phyloP scores from a whole-genome alignment of 441 rosid species.

The Codiaeum variegatum region DNA sequence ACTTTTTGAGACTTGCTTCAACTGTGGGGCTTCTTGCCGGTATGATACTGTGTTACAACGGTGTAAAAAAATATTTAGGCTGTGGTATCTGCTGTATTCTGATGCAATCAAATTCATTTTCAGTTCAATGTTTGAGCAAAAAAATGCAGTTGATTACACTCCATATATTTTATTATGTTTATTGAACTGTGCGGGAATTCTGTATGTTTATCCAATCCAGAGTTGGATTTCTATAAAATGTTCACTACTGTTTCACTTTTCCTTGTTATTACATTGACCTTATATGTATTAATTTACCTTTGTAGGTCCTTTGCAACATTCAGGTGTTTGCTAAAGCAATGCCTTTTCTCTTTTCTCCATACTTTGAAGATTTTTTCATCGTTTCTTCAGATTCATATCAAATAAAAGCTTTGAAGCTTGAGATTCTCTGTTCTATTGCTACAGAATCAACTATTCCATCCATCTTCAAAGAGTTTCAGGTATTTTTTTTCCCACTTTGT shows the following conservation, averaged over 20 bases:
- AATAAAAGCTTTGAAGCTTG: constrained; percentile 84
- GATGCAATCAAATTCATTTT: too few species aligned
- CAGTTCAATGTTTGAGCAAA: too few species aligned
- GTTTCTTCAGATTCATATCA: constrained; percentile 73
- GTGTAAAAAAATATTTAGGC: neutral
- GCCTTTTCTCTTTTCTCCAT: constrained; percentile 74
- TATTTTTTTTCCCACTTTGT: constrained; percentile 21
- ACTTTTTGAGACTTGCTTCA: neutral
- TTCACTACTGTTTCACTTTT: neutral
- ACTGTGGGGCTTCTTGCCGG: neutral
- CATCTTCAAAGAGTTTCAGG: constrained; percentile 89
- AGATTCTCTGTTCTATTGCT: constrained; percentile 76
- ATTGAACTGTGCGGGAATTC: neutral
- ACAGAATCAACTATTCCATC: constrained; percentile 64
- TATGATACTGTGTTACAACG: neutral
- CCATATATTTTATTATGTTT: neutral
- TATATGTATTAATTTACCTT: constrained; percentile 23
- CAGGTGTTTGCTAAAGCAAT: constrained; percentile 79
- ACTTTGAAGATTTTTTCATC: constrained; percentile 75
- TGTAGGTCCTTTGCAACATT: constrained; percentile 88
- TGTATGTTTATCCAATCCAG: neutral
- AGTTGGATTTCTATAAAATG: neutral
- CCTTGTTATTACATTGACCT: neutral
- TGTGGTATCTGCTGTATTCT: too few species aligned
- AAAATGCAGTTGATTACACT: neutral